phyloP scores from a whole-genome alignment of 2,329 filamentous ascomycete species.

The Colletotrichum truncatum region DNA sequence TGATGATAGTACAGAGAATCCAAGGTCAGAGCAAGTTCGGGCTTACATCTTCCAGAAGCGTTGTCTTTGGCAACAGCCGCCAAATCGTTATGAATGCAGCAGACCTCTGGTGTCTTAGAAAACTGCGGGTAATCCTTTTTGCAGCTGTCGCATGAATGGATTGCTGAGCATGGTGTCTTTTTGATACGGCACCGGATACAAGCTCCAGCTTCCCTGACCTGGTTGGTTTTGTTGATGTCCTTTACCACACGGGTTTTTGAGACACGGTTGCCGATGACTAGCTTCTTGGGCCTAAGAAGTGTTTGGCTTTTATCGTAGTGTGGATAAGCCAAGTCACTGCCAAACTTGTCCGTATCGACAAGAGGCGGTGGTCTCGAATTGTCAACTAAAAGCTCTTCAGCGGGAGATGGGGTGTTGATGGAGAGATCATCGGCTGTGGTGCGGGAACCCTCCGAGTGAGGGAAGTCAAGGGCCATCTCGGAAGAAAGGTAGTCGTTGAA shows the following conservation, averaged over 20 bases:
- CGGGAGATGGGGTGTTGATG: not conserved
- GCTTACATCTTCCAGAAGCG: constrained; percentile 13
- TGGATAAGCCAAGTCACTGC: not conserved
- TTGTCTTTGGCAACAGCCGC: not conserved
- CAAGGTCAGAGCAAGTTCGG: not conserved
- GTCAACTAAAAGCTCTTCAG: not conserved
- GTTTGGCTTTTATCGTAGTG: not conserved
- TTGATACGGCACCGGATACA: constrained; percentile 23
- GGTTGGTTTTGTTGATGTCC: constrained; percentile 14
- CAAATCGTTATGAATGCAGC: constrained; percentile 16
- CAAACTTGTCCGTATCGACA: not conserved
- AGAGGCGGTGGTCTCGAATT: not conserved
- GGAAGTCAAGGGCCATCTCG: not conserved
- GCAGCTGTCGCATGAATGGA: constrained; percentile 4
- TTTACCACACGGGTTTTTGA: constrained; percentile 16
- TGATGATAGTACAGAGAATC: not conserved
- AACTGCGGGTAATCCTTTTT: not conserved
- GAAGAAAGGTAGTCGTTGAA: not conserved
- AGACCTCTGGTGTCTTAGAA: not conserved
- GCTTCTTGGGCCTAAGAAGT: constrained; percentile 5
- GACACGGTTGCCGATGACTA: not conserved
- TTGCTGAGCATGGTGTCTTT: constrained; percentile 8
- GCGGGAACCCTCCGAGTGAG: not conserved
- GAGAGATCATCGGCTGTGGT: not conserved
- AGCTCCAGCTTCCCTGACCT: constrained; percentile 14